Evolutionary conservation across 2,329 filamentous ascomycete species (phyloP).

Genomic region (Endothia cerciana): DNA sequence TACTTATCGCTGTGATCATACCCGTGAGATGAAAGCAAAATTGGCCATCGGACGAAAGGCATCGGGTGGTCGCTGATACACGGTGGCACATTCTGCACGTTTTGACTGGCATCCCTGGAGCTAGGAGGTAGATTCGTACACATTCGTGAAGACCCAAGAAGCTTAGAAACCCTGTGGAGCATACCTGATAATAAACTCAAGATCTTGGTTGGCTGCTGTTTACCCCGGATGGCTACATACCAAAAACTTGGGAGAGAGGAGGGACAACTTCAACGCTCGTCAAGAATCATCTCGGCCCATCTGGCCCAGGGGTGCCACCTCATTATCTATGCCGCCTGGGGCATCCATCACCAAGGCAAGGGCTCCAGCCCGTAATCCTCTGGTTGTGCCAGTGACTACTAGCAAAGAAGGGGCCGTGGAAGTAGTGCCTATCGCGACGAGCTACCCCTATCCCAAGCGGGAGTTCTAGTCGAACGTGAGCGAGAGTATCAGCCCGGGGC

Average conservation of each 20-base stretch:
- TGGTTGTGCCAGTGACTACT: background rate
- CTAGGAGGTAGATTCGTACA: too few species aligned
- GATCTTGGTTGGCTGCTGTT: too few species aligned
- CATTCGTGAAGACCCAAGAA: background rate
- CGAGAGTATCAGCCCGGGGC: background rate
- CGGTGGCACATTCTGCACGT: background rate
- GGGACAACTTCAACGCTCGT: too few species aligned
- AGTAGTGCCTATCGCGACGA: too few species aligned
- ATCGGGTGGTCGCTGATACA: background rate
- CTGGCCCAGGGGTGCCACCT: too few species aligned
- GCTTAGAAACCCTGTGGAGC: background rate
- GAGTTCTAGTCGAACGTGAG: background rate
- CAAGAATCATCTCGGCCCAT: too few species aligned
- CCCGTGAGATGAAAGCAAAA: background rate
- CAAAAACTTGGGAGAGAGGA: too few species aligned
- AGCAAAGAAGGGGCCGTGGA: too few species aligned
- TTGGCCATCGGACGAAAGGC: background rate
- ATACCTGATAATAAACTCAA: too few species aligned
- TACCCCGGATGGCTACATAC: too few species aligned
- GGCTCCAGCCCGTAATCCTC: too few species aligned
- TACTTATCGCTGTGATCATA: background rate
- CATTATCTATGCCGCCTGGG: background rate
- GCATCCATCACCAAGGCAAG: background rate
- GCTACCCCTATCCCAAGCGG: background rate
- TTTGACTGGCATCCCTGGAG: background rate